Conservation (phyloP, 1,139 yeast species). For the Zhuliangozyma parablackwelliae region DNA sequence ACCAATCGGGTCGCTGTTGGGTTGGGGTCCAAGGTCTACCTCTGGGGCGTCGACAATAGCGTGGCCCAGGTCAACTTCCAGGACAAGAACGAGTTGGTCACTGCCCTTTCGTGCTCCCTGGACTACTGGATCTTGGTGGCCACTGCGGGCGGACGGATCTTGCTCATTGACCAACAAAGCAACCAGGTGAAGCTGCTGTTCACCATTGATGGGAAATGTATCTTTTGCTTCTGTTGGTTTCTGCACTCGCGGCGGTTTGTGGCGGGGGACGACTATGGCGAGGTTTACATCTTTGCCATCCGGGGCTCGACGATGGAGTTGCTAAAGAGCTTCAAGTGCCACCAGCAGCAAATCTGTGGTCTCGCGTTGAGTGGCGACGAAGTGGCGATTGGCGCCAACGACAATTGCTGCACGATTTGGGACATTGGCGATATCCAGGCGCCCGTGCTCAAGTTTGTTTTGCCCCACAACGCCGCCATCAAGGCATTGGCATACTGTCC, state of each 20-base stretch:
- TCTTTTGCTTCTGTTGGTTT: slow-evolving; percentile 65
- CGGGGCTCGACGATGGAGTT: slow-evolving; percentile 1
- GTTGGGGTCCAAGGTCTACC: slow-evolving; percentile 52
- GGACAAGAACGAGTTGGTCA: slow-evolving; percentile 36
- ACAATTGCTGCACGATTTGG: slow-evolving; percentile 69
- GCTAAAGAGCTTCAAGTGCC: slow-evolving; percentile 39
- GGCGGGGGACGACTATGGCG: slow-evolving; percentile 71
- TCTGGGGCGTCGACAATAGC: slow-evolving; percentile 59
- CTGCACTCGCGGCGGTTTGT: slow-evolving; percentile 41
- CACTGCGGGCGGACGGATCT: slow-evolving; percentile 25
- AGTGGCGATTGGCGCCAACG: slow-evolving; percentile 71
- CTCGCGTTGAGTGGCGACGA: slow-evolving; percentile 50
- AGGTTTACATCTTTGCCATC: slow-evolving; percentile 32
- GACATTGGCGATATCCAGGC: slow-evolving; percentile 35
- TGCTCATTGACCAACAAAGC: slow-evolving; percentile 17
- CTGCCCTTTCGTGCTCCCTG: slow-evolving; percentile 56
- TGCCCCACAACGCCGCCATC: slow-evolving; percentile 44
- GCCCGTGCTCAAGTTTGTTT: slow-evolving; percentile 42
- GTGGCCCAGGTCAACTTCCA: slow-evolving; percentile 26
- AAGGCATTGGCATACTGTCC: slow-evolving; percentile 46
- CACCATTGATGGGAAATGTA: slow-evolving; percentile 22
- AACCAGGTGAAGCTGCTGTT: slow-evolving; percentile 4
- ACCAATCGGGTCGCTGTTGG: slow-evolving; percentile 65
- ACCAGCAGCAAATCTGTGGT: slow-evolving; percentile 70
- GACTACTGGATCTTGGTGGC: slow-evolving; percentile 54